Conservation (phyloP, 768 basidiomycete genomes). For the Suillus subaureus region DNA sequence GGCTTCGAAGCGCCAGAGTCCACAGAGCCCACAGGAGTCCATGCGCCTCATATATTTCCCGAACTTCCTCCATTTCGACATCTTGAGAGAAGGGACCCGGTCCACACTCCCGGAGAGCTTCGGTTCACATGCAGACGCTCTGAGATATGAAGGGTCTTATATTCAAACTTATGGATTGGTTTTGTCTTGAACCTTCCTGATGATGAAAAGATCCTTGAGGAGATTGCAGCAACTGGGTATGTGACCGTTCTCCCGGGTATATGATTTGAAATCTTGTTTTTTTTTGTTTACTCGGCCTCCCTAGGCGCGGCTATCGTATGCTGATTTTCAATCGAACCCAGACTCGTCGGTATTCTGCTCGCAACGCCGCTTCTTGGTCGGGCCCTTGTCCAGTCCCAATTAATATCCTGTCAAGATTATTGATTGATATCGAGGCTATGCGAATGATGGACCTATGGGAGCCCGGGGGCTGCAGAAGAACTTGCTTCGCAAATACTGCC, state of each 20-base stretch:
- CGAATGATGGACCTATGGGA: neutral
- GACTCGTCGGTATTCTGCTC: neutral
- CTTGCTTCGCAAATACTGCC: neutral
- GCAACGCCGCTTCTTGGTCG: neutral
- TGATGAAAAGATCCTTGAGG: neutral
- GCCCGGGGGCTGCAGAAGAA: neutral
- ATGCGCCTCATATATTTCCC: neutral
- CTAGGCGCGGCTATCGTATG: neutral
- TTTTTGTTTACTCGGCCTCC: neutral
- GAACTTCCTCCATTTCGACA: neutral
- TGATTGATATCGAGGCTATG: neutral
- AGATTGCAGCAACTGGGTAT: neutral
- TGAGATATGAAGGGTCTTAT: neutral
- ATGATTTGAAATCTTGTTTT: neutral
- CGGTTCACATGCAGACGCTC: neutral
- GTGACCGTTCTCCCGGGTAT: neutral
- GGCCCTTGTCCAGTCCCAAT: neutral
- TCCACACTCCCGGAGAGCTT: neutral
- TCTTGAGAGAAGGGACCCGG: neutral
- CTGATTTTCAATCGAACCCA: neutral
- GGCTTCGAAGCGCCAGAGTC: neutral
- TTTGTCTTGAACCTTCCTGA: neutral
- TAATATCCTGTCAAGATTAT: neutral
- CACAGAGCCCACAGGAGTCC: too few species aligned
- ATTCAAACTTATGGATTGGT: neutral